Percentiles rank a stretch among this genome's conserved stretches.
phyloP scores from a whole-genome alignment of 345 rosid genomes.

The Populus pruinosa region DNA sequence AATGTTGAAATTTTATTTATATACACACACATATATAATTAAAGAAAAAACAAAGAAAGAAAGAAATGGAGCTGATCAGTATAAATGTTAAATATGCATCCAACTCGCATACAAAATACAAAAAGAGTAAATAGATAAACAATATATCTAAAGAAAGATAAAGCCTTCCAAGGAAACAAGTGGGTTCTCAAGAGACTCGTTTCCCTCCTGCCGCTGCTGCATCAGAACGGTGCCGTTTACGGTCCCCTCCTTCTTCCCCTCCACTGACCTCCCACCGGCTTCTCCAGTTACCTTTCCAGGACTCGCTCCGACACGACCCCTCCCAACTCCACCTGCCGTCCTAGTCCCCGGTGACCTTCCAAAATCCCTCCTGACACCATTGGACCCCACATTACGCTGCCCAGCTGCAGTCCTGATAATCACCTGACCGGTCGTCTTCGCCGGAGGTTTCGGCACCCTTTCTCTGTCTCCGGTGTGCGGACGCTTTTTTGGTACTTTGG shows the following conservation, averaged over 20 bases:
- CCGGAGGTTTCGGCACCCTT: conserved; percentile 17
- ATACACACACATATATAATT: too few relatives aligned
- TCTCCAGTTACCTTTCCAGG: conserved; percentile 13
- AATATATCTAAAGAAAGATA: conserved; percentile 52
- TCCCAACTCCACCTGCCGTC: conserved; percentile 1
- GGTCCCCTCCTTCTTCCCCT: conserved; percentile 10
- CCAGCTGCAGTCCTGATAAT: conserved; percentile 12
- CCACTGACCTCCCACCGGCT: conserved; percentile 16
- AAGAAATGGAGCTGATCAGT: background rate
- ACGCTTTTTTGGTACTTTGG: conserved; percentile 42
- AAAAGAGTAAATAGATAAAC: background rate
- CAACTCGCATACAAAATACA: background rate
- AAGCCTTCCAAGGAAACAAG: conserved; percentile 75
- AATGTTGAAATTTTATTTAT: too few relatives aligned
- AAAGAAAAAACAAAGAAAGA: too few relatives aligned
- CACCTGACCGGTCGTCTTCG: conserved; percentile 16
- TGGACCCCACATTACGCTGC: conserved; percentile 33
- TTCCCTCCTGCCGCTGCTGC: conserved; percentile 20
- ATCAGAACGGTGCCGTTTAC: conserved; percentile 21
- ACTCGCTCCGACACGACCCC: conserved; percentile 5
- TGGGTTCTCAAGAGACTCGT: conserved; percentile 55
- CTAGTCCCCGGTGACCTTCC: conserved; percentile 20
- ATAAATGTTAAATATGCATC: background rate
- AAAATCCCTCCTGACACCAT: conserved; percentile 28
- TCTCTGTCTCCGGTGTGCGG: conserved; percentile 25